Evolutionary conservation across 2,329 filamentous ascomycete genomes (phyloP), one percentile per base, ranked within the genome.

Genomic region (Cercospora janseana): DNA sequence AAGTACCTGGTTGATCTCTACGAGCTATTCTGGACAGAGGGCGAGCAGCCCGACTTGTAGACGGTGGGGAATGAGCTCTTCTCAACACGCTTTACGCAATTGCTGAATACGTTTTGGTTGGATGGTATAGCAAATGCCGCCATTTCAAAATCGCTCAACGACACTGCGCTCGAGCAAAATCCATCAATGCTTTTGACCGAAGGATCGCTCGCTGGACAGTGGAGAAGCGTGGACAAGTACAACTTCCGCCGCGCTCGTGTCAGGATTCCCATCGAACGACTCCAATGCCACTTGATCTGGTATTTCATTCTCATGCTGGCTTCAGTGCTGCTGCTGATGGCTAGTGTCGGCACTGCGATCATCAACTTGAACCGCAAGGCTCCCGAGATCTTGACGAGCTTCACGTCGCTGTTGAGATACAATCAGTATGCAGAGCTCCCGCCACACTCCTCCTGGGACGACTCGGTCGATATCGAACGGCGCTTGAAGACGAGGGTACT

Each of bases 51-150:
- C 47, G 40, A 47, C 45, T 24, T 57, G 47, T 13, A 55, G 13
- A 9, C 27, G 38, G 24, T 59, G 47, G 31, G 47, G 50, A n/a
- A 41, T 34, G 20, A 46, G 29, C 38, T 59, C 18, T 42, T 42
- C 21, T 42, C 38, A 13, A 42, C 38, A 12, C 38, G 38, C n/a
- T 24, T 42, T 12, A 42, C 38, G 15, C 38, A 42, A n/a, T 13
- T 42, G 9, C 16, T 42, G 9, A 42, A 42, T 9, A 42, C 38
- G 6, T 42, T 24, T 23, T 42, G 38, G 38, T 20, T 49, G 6
- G 26, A 27, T 12, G 12, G 26, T 12, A 27, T 27, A 6, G 26
- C 26, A 6, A 27, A 27, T 12, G 12, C 26, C 12, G 26, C 26
- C 12, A 27, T 27, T 27, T 6, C 12, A 6, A 12, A 12, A 6